Percentiles rank a stretch among this genome's conserved stretches.
Conservation (phyloP, 2,329 filamentous ascomycete genomes). For the Colletotrichum lentis region DNA sequence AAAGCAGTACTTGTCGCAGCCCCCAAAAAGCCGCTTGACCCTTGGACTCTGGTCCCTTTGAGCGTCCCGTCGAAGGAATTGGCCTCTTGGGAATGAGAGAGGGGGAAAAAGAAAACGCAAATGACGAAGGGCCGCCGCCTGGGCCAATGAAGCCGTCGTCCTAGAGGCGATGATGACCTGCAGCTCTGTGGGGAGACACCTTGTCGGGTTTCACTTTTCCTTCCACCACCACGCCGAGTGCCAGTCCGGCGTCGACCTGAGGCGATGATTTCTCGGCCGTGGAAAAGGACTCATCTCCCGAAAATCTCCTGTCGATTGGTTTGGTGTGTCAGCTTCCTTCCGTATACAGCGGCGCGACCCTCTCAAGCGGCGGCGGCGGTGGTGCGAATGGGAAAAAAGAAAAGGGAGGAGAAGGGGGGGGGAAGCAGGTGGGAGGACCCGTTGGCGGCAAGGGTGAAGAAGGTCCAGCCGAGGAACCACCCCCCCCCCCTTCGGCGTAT, state of each 20-base stretch:
- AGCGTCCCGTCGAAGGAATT: conserved; percentile 24
- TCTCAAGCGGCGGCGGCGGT: not conserved
- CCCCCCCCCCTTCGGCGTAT: too few species aligned
- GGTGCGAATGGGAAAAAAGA: conserved; percentile 14
- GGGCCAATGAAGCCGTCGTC: conserved; percentile 25
- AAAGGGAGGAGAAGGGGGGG: not conserved
- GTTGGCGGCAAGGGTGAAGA: conserved; percentile 11
- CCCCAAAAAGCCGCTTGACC: conserved; percentile 11
- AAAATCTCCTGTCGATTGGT: conserved; percentile 36
- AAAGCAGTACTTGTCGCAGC: conserved; percentile 33
- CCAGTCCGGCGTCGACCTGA: conserved; percentile 37
- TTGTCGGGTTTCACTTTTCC: conserved; percentile 32
- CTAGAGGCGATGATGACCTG: conserved; percentile 38
- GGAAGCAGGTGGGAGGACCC: not conserved
- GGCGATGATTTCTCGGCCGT: conserved; percentile 22
- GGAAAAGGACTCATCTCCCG: conserved; percentile 39
- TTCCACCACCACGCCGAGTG: conserved; percentile 39
- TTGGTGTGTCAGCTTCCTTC: conserved; percentile 28
- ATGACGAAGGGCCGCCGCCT: conserved; percentile 31
- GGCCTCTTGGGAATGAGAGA: conserved; percentile 3
- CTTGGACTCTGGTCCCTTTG: not conserved
- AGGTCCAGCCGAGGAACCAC: conserved; percentile 2
- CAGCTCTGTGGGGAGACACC: conserved; percentile 31
- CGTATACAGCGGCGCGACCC: conserved; percentile 6
- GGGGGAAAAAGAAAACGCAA: conserved; percentile 29